Base-by-base conservation (phyloP, 257 asterid genomes). In the Solanum stenotomum region DNA sequence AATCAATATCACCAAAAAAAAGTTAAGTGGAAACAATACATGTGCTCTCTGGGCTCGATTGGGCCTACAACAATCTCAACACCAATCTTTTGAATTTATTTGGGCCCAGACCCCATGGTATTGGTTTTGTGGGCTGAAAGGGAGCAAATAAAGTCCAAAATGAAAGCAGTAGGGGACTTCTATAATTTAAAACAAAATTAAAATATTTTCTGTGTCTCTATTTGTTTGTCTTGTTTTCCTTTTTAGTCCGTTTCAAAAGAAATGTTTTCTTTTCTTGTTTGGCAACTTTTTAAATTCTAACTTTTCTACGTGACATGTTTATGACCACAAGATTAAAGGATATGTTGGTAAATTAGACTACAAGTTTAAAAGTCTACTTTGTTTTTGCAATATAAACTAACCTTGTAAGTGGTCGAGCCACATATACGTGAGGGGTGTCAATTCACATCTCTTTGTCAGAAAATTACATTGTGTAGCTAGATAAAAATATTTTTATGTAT, bases 101-200 rank as follows among this genome's bases (percentile, higher is more conserved):
- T 87, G 88, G 88, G 78, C 81, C 63, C 79, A 84, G 22, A 42
- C 44, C 44, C 44, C 15, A 31, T 20, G 79, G 65, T 67, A 70
- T n/a, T 42, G n/a, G 18, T 13, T n/a, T 38, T 84, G 38, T 61
- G 88, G 83, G 85, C 90, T 71, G 56, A 87, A 77, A 37, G n/a
- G 46, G 37, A 71, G 5, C 72, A 87, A 88, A 35, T 56, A 56
- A 38, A 74, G 68, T 22, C 65, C 44, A 85, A 75, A 44, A 5
- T 77, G 12, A 77, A 61, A 61, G 70, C 70, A 61, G 29, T 9
- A 2, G 7, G 71, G 22, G 25, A 15, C 67, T 46, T 81, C 11
- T 46, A 18, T n/a, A 4, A 63, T 63, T 63, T 59, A 20, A 22
- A 56, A 56, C n/a, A 56, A 56, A 56, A 56, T 56, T 56, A 52